Conservation (phyloP, 2,329 filamentous ascomycete genomes). For the Fusarium falciforme region DNA sequence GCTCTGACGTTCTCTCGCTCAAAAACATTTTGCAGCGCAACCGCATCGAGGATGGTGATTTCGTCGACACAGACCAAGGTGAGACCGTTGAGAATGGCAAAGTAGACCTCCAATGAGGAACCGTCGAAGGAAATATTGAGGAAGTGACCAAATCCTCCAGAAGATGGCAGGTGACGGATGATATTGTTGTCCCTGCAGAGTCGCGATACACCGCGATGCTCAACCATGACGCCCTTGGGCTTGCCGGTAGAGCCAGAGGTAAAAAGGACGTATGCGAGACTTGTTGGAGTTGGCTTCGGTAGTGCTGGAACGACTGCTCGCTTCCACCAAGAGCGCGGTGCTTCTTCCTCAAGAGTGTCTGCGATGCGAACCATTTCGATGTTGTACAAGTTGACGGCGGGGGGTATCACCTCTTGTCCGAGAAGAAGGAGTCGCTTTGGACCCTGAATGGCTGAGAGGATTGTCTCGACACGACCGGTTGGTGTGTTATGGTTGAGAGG, state of each 20-base stretch:
- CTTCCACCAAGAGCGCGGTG: neutral
- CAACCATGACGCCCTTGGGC: conserved; percentile 36
- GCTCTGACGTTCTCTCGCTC: conserved; percentile 13
- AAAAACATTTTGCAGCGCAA: too few relatives aligned
- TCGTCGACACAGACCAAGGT: conserved; percentile 24
- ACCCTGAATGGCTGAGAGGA: conserved; percentile 6
- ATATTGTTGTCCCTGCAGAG: neutral
- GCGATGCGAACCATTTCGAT: neutral
- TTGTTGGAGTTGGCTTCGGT: conserved; percentile 1
- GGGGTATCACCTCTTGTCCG: neutral
- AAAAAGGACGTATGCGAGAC: conserved; percentile 38
- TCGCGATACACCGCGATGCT: conserved; percentile 14
- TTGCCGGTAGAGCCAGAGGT: conserved; percentile 41
- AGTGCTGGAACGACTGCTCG: neutral
- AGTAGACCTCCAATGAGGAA: conserved; percentile 16
- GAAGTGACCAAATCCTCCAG: conserved; percentile 1
- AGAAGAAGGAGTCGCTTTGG: conserved; percentile 13
- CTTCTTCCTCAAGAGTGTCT: neutral
- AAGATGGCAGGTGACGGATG: neutral
- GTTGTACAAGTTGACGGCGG: neutral
- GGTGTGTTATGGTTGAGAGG: conserved; percentile 31
- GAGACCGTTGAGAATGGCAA: conserved; percentile 17
- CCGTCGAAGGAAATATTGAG: conserved; percentile 28
- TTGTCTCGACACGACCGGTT: conserved; percentile 8
- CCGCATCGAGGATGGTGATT: conserved; percentile 1